Base-by-base conservation (phyloP, 371 early-diverging fungal genomes). In the Dichotomocladium elegans region DNA sequence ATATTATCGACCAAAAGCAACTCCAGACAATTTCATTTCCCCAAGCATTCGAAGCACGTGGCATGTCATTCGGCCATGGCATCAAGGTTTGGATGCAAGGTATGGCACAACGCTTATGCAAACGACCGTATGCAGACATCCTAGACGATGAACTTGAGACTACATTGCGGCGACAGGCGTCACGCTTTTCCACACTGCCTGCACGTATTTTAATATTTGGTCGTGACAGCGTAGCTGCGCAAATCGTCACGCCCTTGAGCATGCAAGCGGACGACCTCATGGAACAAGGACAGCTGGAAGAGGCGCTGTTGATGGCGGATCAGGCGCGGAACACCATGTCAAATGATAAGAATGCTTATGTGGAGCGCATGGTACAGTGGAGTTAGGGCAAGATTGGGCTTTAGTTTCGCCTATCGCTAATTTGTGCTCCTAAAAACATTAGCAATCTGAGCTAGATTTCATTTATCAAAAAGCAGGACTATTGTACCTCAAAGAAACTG, bases 381-480 rank as follows among this genome's bases (percentile, higher is more conserved):
- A 29, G 4, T 10, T 26, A n/a, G 33, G 8, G 37, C 10, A 21
- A 41, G 19, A n/a, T 26, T 9, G 21, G 5, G 3, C 11, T n/a
- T n/a, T 26, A 4, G 0, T 41, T 56, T 1, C 2, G n/a, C 37
- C 21, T 6, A 37, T 37, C 17, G 37, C n/a, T 37, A 2, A 17
- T 6, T 37, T 7, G 7, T 37, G 15, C 34, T 29, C 22, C n/a
- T 34, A n/a, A n/a, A n/a, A n/a, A n/a, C 24, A 26, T 27, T 42
- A 67, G 68, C 70, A 70, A 41, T 53, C 59, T 2, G 85, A 86
- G 48, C 55, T 85, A 15, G 68, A 76, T 29, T 80, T 77, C 40
- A 77, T 85, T 8, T 84, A 85, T 50, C 83, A 85, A 55, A 84
- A 86, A 34, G 86, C 86, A 3, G 91, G 86, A 5, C 44, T 90